Base-by-base conservation (phyloP, 805 yeast species). In the Lachancea cidri region DNA sequence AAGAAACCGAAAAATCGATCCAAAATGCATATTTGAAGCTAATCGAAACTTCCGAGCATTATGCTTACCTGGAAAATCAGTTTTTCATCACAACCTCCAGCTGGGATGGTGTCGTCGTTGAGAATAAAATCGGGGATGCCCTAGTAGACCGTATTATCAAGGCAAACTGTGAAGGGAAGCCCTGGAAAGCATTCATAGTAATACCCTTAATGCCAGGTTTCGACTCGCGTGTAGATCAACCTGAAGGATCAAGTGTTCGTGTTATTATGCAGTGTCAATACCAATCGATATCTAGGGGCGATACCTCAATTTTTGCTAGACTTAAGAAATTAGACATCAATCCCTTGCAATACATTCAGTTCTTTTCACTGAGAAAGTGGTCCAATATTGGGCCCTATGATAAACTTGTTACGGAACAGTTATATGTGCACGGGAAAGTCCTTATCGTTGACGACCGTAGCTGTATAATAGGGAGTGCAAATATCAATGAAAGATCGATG, bases 171-270 rank as follows among this genome's bases (percentile, higher is more conserved):
- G 84, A 81, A 45, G 77, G 79, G 4, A 83, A 78, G 40, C 62
- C 69, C 8, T 93, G 99, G 99, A 81, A 81, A 47, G 98, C 98
- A 1, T 76, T 87, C 18, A 83, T 93, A 46, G 73, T 93, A 8
- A 87, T 93, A 47, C 99, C 99, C 2, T 70, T 93, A 50, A 87
- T 93, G 93, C 99, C 99, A 1, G 99, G 98, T 0, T 93, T 94
- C 61, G 93, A 84, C 55, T 81, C 95, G 19, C 85, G 87, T 49
- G 95, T 94, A 16, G 98, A 91, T 57, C 78, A 84, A 47, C 84
- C 93, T 13, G 96, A 88, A 50, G 98, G 96, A 1, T 84, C 96
- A 0, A 77, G 95, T n/a, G 88, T 93, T 4, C 78, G 99, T 55
- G 82, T 93, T 18, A 94, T 93, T 50, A 89, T 91, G 93, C 91